Percentiles rank a stretch among this genome's conserved stretches.
Evolutionary conservation across 2,329 filamentous ascomycete genomes (phyloP).

Genomic region (Helotiales sp.): DNA sequence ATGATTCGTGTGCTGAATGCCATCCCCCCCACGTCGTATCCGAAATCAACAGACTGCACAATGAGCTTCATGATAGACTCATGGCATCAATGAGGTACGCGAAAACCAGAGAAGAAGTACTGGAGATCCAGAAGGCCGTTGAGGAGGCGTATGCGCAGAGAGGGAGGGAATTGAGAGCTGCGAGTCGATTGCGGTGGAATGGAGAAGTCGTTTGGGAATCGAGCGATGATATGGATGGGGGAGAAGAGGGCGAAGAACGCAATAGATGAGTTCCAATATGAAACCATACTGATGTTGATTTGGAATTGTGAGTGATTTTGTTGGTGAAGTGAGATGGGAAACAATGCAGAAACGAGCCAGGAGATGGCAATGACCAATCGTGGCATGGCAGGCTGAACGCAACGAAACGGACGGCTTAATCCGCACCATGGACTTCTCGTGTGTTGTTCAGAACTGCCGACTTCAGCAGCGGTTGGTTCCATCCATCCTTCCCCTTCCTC

Average conservation of each 20-base stretch:
- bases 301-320: background rate
- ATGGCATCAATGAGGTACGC: slow-evolving; percentile 40
- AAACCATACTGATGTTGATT: background rate
- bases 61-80: slow-evolving; percentile 39
- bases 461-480: slow-evolving; percentile 25
- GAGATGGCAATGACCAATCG: background rate
- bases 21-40: slow-evolving; percentile 40
- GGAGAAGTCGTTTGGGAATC: slow-evolving; percentile 27
- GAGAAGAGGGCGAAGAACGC: background rate
- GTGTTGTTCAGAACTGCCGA: slow-evolving; percentile 26
- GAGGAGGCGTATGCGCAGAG: slow-evolving; percentile 11
- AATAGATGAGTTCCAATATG: background rate
- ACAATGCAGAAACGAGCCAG: background rate
- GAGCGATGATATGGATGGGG: background rate
- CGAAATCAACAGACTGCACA: slow-evolving; percentile 39
- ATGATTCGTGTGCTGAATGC: slow-evolving; percentile 48
- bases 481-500: slow-evolving; percentile 12
- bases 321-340: background rate
- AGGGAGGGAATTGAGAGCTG: slow-evolving; percentile 17
- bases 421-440: slow-evolving; percentile 4
- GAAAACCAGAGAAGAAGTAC: slow-evolving; percentile 30
- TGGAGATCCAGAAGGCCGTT: slow-evolving; percentile 23
- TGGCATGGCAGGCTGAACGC: background rate
- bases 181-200: slow-evolving; percentile 21
- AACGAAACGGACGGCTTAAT: background rate